Evolutionary conservation across 805 yeast species (phyloP), one percentile per base, ranked within the genome.

Genomic region (Candida silvicultrix): DNA sequence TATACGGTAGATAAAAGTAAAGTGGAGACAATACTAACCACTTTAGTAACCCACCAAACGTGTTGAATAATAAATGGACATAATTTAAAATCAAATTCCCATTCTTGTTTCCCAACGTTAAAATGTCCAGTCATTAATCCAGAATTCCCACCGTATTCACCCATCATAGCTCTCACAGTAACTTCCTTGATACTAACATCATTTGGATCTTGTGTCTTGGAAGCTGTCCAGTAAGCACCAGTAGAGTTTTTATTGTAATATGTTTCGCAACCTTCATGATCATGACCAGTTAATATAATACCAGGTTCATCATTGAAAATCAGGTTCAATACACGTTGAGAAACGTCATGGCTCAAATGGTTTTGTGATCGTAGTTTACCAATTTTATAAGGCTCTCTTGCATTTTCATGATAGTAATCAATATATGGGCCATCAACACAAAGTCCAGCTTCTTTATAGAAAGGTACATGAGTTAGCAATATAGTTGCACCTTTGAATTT

Each of bases 141-240:
- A 2, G 89, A 77, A 56, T 85, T 86, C 2, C 99, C 99, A 48
- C 83, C 85, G 57, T 72, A 94, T 59, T 94, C 97, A 16, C 99
- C 99, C 98, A 94, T 94, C 81, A 92, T 85, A 16, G 97, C 80
- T 47, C 90, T 71, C 20, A 94, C 97, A 0, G 95, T 92, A 46
- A 86, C 69, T 64, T 92, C 98, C 46, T 80, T 72, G 14, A 89
- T 66, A 16, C 73, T 68, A n/a, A 60, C 57, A 16, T 15, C 35
- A 18, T 57, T 63, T 31, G 58, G 53, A 1, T 52, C 54, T 37
- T 62, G 60, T 4, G 60, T 57, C 51, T 77, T 80, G 0, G 77
- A 62, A 0, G 89, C 85, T 6, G 63, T 71, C 95, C 95, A 85
- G 16, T 68, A 65, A 5, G 71, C 72, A 18, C 60, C 58, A 1